Percentiles rank a stretch among this genome's conserved stretches.
These are phyloP conservation scores for Yamadazyma atlantica DNA, from an alignment of 1,139 yeast genomes.

Conservation along the genomic window DNA sequence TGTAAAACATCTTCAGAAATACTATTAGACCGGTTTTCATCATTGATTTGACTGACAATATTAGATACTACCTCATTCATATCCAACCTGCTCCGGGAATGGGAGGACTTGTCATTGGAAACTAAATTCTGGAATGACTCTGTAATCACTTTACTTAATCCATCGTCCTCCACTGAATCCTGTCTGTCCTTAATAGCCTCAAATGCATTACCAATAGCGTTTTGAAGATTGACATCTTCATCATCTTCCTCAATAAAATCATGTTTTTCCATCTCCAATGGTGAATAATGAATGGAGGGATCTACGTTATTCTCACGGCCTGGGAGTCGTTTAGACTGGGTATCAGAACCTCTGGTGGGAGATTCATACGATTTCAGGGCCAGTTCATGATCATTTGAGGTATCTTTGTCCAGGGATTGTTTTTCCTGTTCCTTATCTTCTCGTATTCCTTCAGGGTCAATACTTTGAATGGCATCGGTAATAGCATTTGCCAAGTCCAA, in stretches of 20 bases:
- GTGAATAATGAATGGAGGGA: slow-evolving; percentile 10
- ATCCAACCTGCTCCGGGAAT: neutral
- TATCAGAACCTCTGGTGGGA: neutral
- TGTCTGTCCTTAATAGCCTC: slow-evolving; percentile 21
- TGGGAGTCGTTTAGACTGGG: neutral
- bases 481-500: slow-evolving; percentile 18
- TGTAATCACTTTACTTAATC: slow-evolving; percentile 12
- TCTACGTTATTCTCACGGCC: neutral
- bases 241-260: slow-evolving; percentile 14
- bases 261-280: slow-evolving; percentile 15
- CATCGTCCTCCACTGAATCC: slow-evolving; percentile 10
- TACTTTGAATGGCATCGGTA: slow-evolving; percentile 16
- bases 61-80: slow-evolving; percentile 7
- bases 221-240: slow-evolving; percentile 26
- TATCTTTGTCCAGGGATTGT: too few relatives aligned
- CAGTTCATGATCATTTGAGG: slow-evolving; percentile 2
- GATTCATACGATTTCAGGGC: neutral
- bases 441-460: slow-evolving; percentile 13
- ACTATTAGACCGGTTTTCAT: slow-evolving; percentile 8
- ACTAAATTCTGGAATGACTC: slow-evolving; percentile 11
- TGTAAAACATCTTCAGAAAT: slow-evolving; percentile 26
- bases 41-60: slow-evolving; percentile 8
- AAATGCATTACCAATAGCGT: slow-evolving; percentile 36
- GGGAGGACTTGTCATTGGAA: neutral
- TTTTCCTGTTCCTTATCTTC: slow-evolving; percentile 5